Evolutionary conservation across 257 asterid species (phyloP).

Genomic region (Rauvolfia tetraphylla): DNA sequence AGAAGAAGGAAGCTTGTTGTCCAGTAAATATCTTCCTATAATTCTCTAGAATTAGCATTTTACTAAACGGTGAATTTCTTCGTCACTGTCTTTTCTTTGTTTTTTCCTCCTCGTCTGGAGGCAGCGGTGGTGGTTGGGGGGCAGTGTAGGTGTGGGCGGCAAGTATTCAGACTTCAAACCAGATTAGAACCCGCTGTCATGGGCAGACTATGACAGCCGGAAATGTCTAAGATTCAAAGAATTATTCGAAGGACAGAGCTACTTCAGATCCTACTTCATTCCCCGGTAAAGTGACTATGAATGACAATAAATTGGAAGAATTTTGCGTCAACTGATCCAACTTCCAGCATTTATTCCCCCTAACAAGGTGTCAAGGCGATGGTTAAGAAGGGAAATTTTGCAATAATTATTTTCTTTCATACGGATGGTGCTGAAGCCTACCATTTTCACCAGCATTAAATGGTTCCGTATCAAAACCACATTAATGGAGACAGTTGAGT

Average conservation of each 20-base stretch:
- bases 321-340: not conserved
- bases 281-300: not conserved
- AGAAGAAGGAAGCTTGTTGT: too few relatives aligned
- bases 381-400: not conserved
- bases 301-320: not conserved
- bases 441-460: slow-evolving; percentile 20
- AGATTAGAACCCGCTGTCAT: not conserved
- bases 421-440: slow-evolving; percentile 15
- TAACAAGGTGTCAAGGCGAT: not conserved
- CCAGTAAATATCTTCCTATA: too few relatives aligned
- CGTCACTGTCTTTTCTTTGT: not conserved
- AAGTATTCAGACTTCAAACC: not conserved
- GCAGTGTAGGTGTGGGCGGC: too few relatives aligned
- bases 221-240: not conserved
- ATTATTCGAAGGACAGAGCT: not conserved
- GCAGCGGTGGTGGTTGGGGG: too few relatives aligned
- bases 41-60: too few relatives aligned
- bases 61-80: not conserved
- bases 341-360: not conserved
- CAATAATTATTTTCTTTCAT: slow-evolving; percentile 5
- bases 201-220: not conserved
- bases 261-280: not conserved
- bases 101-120: too few relatives aligned
- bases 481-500: slow-evolving; percentile 39
- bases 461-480: slow-evolving; percentile 27